Base-by-base conservation (phyloP, 257 asterid species). In the Petunia secreta region DNA sequence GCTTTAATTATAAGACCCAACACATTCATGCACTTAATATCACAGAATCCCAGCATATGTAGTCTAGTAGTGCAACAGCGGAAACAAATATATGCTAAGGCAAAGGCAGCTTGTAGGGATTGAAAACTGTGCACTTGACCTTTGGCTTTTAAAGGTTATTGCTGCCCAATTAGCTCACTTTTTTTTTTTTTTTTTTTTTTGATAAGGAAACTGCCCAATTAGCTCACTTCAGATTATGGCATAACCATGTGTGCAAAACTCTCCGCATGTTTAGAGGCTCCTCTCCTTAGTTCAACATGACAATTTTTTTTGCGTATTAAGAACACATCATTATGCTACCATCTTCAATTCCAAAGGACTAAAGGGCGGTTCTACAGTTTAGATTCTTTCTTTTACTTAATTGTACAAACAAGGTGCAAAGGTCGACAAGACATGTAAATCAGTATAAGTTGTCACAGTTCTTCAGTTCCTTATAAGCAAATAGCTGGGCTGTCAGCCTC, bases 331-430 rank as follows among this genome's bases (percentile, higher is more conserved):
- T 16, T 38, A 60, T 60, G 13, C 8, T 25, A 60, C 40, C 13
- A 60, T 60, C 34, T 55, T 60, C 40, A 6, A 13, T 60, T 25
- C 14, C 16, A 25, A 6, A 25, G 65, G 39, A 60, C 65, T 59
- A 39, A 25, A 25, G 34, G 16, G 65, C 65, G 64, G 14, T 60
- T 25, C 4, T 13, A 60, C 40, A 1, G 13, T 7, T 25, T 36
- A 60, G 65, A 59, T 60, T 60, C 25, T 60, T 60, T 60, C 65
- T 60, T 25, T 60, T 60, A 60, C 8, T 60, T 60, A 60, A 25
- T 60, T 25, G 65, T 39, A 60, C 4, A 59, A 60, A 25, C 34
- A 60, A 60, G 38, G 64, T 16, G 38, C 39, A 59, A 7, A 13
- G 1, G 65, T 60, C 64, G 16, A 59, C 34, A 55, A 15, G 37